These are phyloP conservation scores for Hymenoscyphus linearis DNA, from an alignment of 2,329 filamentous ascomycete genomes.

Conservation along the genomic window DNA sequence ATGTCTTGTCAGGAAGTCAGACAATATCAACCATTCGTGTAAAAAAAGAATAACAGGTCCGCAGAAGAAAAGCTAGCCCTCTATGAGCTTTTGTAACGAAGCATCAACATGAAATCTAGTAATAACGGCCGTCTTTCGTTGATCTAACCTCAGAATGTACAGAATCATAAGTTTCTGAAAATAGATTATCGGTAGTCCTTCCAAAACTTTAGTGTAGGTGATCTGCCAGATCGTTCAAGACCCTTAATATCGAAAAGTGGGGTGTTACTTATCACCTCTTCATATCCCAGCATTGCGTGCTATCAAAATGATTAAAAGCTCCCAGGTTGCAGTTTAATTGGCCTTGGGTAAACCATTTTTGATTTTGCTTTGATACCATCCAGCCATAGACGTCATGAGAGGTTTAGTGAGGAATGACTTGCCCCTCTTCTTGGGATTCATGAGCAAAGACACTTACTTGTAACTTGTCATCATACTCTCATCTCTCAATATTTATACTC, in stretches of 20 bases:
- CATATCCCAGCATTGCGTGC: background rate
- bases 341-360: background rate
- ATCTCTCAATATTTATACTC: background rate
- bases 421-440: no score
- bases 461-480: background rate
- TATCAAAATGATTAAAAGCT: background rate
- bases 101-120: no score
- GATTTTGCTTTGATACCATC: background rate
- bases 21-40: no score
- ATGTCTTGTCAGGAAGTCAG: no score
- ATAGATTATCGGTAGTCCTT: no score
- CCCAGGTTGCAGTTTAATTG: background rate
- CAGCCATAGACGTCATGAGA: background rate
- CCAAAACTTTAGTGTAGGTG: background rate
- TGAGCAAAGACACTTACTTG: background rate
- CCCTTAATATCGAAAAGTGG: background rate
- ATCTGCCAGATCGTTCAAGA: background rate
- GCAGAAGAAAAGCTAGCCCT: no score
- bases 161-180: no score
- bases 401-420: background rate
- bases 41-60: no score
- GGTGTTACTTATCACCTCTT: background rate
- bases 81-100: no score
- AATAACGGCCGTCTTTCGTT: no score
- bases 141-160: no score